Evolutionary conservation across 495 filamentous ascomycete genomes (phyloP).

Genomic region (Podospora pseudoanserina): DNA sequence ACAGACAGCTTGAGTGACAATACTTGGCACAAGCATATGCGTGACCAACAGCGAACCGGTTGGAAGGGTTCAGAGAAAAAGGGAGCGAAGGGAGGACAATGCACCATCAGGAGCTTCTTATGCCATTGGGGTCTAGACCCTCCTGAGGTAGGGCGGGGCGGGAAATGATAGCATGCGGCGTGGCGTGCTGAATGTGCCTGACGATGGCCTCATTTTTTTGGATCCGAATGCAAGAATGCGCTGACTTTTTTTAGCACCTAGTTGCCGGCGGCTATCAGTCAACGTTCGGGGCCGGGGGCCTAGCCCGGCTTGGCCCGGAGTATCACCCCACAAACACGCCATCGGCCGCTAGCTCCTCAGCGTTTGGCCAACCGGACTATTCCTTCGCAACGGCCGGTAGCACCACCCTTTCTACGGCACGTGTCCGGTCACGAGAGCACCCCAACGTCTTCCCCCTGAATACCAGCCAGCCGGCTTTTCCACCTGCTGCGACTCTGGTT

Average conservation of each 20-base stretch:
- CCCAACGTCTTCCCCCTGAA: neutral
- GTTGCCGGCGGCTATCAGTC: slow-evolving; percentile 1
- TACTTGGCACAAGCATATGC: neutral
- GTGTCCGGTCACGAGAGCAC: neutral
- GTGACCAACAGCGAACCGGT: neutral
- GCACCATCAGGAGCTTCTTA: slow-evolving; percentile 2
- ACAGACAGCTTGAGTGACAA: neutral
- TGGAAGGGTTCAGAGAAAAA: neutral
- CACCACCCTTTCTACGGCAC: neutral
- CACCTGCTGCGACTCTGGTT: neutral
- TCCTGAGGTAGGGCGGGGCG: neutral
- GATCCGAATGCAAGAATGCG: slow-evolving; percentile 6
- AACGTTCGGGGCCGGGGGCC: neutral
- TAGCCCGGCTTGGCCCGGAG: slow-evolving; percentile 10
- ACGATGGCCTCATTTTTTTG: slow-evolving; percentile 2
- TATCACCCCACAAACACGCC: slow-evolving; percentile 9
- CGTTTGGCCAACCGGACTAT: slow-evolving; percentile 7
- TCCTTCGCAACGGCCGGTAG: neutral
- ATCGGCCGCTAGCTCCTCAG: neutral
- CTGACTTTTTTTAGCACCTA: slow-evolving; percentile 15
- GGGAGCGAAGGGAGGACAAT: neutral
- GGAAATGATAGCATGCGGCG: slow-evolving; percentile 3
- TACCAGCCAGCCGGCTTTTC: slow-evolving; percentile 10
- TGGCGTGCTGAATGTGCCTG: slow-evolving; percentile 1
- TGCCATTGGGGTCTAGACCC: neutral